Evolutionary conservation across 345 rosid species (phyloP), one percentile per base, ranked within the genome.

Genomic region (Brassica nigra): DNA sequence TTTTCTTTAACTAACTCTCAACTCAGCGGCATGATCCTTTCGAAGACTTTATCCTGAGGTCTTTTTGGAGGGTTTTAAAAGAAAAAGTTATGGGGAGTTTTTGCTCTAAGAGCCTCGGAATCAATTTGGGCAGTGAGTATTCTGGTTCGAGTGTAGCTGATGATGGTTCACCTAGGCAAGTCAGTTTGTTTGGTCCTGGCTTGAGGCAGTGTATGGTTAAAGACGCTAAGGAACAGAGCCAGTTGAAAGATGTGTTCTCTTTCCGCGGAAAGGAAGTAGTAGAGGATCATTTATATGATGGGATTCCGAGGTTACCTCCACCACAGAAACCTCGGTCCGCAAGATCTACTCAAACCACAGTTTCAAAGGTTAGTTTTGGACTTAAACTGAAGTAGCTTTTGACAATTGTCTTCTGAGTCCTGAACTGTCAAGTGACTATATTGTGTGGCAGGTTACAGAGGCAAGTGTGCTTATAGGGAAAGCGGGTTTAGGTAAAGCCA

Each of bases 401-500:
- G 18, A 18, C 18, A 18, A 18, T 18, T 18, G 14, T 39, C 14
- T 39, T 39, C 8, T 59, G 29, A 68, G 42, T 54, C 10, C 3
- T 8, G 14, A 5, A 15, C 33, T 67, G 47, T 39, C 36, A 33
- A 18, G 36, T 66, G 44, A 33, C 7, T 71, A 7, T 54, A 23
- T n/a, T 34, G 68, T 57, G 74, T 39, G 69, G 70, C 83, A 90
- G 94, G 97, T 91, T 81, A 86, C 92, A 2, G 90, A 86, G 80
- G 92, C 47, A 12, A 39, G 47, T 3, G 3, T 39, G 47, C 47
- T 39, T 9, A 3, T 91, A 76, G 89, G 97, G 10, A 90, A 86
- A 86, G 98, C 94, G 28, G 89, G 97, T 58, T 80, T 89, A 10
- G 94, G 87, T 61, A 91, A 87, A 79, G 96, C 98, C 31, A 88